Base-by-base conservation (phyloP, 192 early-diverging fungal genomes). In the Paraglomus occultum region DNA sequence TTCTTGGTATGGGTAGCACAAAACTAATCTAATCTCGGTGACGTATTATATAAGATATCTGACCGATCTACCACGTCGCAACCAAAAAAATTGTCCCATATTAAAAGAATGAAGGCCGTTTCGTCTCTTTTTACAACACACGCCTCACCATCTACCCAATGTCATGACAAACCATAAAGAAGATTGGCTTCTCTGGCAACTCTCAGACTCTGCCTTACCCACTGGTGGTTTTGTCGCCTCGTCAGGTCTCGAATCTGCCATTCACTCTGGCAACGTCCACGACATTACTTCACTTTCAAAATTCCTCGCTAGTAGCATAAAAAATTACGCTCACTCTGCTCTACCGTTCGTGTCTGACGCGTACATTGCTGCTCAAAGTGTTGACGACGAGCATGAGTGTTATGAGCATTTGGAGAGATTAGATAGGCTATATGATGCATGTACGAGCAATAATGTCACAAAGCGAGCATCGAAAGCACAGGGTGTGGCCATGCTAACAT, bases 221-320 rank as follows among this genome's bases (percentile, higher is more conserved):
- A 95, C 93, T 0, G 94, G 96, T 23, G 96, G 96, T 7, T 98
- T 98, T 77, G 92, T 98, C 17, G 89, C 94, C 17, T 96, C 94
- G 8, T 85, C 87, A 8, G 96, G 95, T 0, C 84, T 98, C 7
- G 96, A 98, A 74, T 89, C 93, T 2, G 88, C 90, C 49, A 72
- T 85, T 50, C 92, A 94, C 59, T 71, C 81, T 53, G 89, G 87
- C 12, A 81, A 85, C 48, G 79, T 94, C 47, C 73, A 78, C 12
- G 71, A 73, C 47, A 39, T 54, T 2, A 18, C 53, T 23, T 67
- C 72, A 8, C 69, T 87, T 38, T 72, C 67, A 38, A 38, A 49
- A 15, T 92, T 90, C 62, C 79, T 91, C 38, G 62, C 71, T 47
- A 68, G 79, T 47, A 88, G 89, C 49, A 76, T 91, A 5, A 86